phyloP scores from a whole-genome alignment of 495 filamentous ascomycete genomes.

The Lasiosphaeria ovina region DNA sequence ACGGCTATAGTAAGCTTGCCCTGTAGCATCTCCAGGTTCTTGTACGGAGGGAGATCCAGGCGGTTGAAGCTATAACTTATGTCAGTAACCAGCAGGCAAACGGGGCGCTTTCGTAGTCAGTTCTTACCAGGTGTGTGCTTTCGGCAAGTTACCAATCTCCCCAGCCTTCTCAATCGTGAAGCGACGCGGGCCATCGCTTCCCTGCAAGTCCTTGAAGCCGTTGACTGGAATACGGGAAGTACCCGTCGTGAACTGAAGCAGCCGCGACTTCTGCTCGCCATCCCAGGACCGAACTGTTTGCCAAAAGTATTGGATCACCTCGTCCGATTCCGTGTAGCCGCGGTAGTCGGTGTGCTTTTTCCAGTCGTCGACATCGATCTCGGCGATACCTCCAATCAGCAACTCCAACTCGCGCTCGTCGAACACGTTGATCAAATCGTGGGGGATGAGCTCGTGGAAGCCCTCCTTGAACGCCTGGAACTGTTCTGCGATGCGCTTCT shows the following conservation, averaged over 20 bases:
- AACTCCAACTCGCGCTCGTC: conserved; percentile 97
- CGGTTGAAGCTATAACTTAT: conserved; percentile 78
- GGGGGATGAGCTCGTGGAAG: conserved; percentile 95
- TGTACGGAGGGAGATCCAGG: conserved; percentile 92
- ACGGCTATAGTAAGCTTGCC: conserved; percentile 92
- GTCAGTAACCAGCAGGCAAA: conserved; percentile 31
- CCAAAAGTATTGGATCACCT: conserved; percentile 98
- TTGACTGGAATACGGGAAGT: conserved; percentile 98
- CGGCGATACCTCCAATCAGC: conserved; percentile 96
- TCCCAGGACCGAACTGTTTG: conserved; percentile 95
- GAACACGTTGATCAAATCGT: conserved; percentile 97
- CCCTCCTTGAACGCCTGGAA: conserved; percentile 97
- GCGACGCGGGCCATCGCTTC: conserved; percentile 88
- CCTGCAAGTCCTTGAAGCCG: conserved; percentile 98
- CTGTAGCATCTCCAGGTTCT: conserved; percentile 77
- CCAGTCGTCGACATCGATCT: conserved; percentile 99
- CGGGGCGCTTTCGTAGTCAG: not conserved
- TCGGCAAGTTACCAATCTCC: conserved; percentile 83
- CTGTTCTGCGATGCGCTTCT: conserved; percentile 95
- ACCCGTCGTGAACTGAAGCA: conserved; percentile 96
- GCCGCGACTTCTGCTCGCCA: conserved; percentile 92
- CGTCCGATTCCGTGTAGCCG: conserved; percentile 96
- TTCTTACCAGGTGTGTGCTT: conserved; percentile 95
- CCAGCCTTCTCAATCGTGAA: conserved; percentile 99
- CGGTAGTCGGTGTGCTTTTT: conserved; percentile 99